Percentiles rank a stretch among this genome's conserved stretches.
Conservation (phyloP, 2,329 filamentous ascomycete genomes). For the Ilyonectria sp. region DNA sequence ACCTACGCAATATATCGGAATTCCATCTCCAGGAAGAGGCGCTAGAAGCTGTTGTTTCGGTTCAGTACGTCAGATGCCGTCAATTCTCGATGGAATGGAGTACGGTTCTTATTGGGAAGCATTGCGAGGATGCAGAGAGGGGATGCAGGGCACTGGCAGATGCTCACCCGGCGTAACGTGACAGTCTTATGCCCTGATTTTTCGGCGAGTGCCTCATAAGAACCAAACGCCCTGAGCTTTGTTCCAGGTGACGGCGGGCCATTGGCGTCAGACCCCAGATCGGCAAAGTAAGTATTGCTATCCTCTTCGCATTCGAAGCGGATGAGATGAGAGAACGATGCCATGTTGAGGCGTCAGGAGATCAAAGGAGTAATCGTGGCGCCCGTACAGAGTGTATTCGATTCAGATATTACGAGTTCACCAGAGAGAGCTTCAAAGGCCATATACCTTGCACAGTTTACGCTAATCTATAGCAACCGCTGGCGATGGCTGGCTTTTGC, state of each 20-base stretch:
- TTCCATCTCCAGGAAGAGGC: slow-evolving; percentile 1
- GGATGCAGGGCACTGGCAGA: not conserved
- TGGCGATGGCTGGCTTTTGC: too few relatives aligned
- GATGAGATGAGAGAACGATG: slow-evolving; percentile 1
- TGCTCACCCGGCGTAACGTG: not conserved
- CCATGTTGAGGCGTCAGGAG: not conserved
- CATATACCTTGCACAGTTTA: too few relatives aligned
- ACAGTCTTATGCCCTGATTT: not conserved
- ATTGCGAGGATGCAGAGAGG: not conserved
- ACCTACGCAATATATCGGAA: slow-evolving; percentile 4
- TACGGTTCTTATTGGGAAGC: not conserved
- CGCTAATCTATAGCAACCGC: too few relatives aligned
- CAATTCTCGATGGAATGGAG: not conserved
- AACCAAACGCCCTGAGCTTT: not conserved
- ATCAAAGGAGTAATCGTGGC: not conserved
- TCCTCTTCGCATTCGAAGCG: slow-evolving; percentile 9
- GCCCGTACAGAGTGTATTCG: not conserved
- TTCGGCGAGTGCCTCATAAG: not conserved
- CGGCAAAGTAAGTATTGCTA: not conserved
- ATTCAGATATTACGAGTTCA: not conserved
- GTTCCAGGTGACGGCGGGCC: not conserved
- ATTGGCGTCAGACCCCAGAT: not conserved
- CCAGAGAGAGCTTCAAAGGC: too few relatives aligned
- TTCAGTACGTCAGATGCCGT: not conserved
- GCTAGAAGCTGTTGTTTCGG: not conserved